Evolutionary conservation across 129 eudicot species (phyloP).

Genomic region (Saposhnikovia divaricata): DNA sequence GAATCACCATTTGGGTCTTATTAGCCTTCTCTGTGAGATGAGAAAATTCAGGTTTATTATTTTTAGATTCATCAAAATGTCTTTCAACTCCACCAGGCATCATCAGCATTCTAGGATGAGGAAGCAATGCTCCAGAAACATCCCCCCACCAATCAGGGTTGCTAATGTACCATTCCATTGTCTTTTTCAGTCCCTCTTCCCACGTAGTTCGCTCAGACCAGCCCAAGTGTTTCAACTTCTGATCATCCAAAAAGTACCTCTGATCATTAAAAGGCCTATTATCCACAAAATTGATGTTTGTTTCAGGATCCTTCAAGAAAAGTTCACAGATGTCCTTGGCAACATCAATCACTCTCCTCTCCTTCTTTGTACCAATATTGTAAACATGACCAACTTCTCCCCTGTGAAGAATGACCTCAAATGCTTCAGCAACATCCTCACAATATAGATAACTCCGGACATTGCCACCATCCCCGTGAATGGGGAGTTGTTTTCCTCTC

Average conservation of each 20-base stretch:
- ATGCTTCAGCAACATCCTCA: slow-evolving; percentile 98
- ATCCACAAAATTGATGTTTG: slow-evolving; percentile 72
- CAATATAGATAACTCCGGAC: slow-evolving; percentile 90
- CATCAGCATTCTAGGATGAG: slow-evolving; percentile 96
- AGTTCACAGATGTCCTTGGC: slow-evolving; percentile 73
- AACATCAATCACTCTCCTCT: slow-evolving; percentile 88
- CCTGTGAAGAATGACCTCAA: slow-evolving; percentile 82
- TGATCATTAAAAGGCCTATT: slow-evolving; percentile 96
- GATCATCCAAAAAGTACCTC: slow-evolving; percentile 85
- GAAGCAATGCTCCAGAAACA: slow-evolving; percentile 91
- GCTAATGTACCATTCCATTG: slow-evolving; percentile 78
- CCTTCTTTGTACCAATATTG: slow-evolving; percentile 88
- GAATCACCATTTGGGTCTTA: no score
- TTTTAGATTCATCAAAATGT: slow-evolving; percentile 20
- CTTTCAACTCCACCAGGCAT: slow-evolving; percentile 88
- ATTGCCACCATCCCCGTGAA: slow-evolving; percentile 89
- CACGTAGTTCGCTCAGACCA: slow-evolving; percentile 82
- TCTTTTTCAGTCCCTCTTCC: slow-evolving; percentile 81
- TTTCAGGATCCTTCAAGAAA: slow-evolving; percentile 49
- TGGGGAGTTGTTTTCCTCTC: slow-evolving; percentile 77
- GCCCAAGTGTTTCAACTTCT: slow-evolving; percentile 68
- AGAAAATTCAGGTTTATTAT: neutral
- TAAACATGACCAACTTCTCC: slow-evolving; percentile 98
- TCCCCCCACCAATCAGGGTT: slow-evolving; percentile 97
- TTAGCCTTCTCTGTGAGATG: neutral